phyloP scores from a whole-genome alignment of 768 basidiomycete species.

The Auriscalpium microsporum region DNA sequence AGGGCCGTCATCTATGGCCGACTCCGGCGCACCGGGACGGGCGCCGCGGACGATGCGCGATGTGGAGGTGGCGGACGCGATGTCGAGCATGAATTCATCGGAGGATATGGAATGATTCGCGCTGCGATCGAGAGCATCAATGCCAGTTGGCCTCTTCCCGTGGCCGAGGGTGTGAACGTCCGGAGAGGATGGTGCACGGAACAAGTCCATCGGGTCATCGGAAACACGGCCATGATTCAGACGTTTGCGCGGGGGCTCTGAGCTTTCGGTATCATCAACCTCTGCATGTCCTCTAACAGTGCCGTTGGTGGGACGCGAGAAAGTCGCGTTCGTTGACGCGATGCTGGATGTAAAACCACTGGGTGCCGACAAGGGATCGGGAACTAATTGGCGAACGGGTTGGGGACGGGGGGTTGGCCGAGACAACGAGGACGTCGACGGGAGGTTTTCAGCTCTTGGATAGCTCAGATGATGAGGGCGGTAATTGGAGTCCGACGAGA shows the following conservation, averaged over 20 bases:
- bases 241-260: slow-evolving; percentile 67
- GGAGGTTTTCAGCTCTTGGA: slow-evolving; percentile 7
- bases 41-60: slow-evolving; percentile 23
- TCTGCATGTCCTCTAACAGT: slow-evolving; percentile 30
- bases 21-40: slow-evolving; percentile 5
- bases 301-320: slow-evolving; percentile 36
- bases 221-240: slow-evolving; percentile 43
- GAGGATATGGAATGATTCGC: slow-evolving; percentile 47
- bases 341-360: slow-evolving; percentile 46
- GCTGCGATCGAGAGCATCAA: slow-evolving; percentile 23
- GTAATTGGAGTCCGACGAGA: slow-evolving; percentile 31
- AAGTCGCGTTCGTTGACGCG: slow-evolving; percentile 41
- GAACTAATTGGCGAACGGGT: slow-evolving; percentile 9
- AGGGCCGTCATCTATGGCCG: slow-evolving; percentile 17
- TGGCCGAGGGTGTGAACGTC: slow-evolving; percentile 46
- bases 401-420: slow-evolving; percentile 31
- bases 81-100: slow-evolving; percentile 58
- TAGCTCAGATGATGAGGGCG: slow-evolving; percentile 33
- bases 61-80: slow-evolving; percentile 24
- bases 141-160: slow-evolving; percentile 34
- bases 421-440: slow-evolving; percentile 12
- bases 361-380: slow-evolving; percentile 51
- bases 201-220: slow-evolving; percentile 30
- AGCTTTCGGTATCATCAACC: slow-evolving; percentile 35
- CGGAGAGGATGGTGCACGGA: slow-evolving; percentile 43